These are phyloP conservation scores for Triglochin maritima DNA, from an alignment of 106 monocot genomes.

Conservation along the genomic window DNA sequence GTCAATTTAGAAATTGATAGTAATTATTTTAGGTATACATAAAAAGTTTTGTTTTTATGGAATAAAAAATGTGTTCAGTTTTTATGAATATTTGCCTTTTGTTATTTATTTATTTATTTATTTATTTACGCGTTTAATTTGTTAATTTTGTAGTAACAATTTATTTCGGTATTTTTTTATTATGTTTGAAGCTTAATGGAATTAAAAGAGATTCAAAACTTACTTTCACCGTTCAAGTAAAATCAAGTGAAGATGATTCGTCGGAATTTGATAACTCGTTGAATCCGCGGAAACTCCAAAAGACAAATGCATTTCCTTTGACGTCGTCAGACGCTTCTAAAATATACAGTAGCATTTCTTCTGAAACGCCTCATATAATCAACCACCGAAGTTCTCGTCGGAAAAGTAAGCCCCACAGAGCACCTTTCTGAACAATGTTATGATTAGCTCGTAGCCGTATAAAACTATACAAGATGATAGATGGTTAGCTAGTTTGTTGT, in stretches of 20 bases:
- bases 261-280: background rate
- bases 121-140: too few relatives aligned
- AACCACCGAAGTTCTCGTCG: constrained; percentile 46
- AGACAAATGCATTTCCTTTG: background rate
- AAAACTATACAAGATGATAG: background rate
- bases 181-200: too few relatives aligned
- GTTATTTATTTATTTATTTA: too few relatives aligned
- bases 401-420: constrained; percentile 78
- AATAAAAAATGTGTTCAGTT: too few relatives aligned
- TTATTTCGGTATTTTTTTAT: too few relatives aligned
- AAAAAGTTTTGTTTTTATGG: too few relatives aligned
- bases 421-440: constrained; percentile 13
- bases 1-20: background rate
- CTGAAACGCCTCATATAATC: constrained; percentile 52
- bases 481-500: background rate
- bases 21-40: background rate
- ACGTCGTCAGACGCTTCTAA: background rate
- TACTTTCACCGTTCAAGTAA: too few relatives aligned
- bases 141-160: too few relatives aligned
- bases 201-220: too few relatives aligned
- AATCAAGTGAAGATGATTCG: too few relatives aligned
- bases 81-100: too few relatives aligned
- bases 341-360: constrained; percentile 32
- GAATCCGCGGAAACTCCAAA: constrained; percentile 32
- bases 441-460: too few relatives aligned